Evolutionary conservation across 805 yeast species (phyloP), one percentile per base, ranked within the genome.

Genomic region (Jamesozyma gamospora): DNA sequence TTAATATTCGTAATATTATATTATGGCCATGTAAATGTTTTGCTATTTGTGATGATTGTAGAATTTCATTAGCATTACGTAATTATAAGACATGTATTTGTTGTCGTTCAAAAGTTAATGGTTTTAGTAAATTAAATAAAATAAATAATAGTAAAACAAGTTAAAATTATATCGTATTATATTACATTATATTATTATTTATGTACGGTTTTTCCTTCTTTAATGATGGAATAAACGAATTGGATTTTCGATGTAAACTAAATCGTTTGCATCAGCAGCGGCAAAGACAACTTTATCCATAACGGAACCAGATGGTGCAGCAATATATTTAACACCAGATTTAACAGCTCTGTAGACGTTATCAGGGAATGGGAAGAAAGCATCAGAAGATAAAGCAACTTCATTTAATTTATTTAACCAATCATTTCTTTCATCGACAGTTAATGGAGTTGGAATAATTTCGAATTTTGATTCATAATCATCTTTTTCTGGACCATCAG

Each of bases 321-420:
- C 94, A 60, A 90, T 74, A 69, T 71, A 90, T 65, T 84, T 85
- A 55, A 87, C 98, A 63, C 98, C 98, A 14, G 94, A 81, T 72
- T 85, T 79, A 39, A 79, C 96, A 48, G 97, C 97, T 65, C 98
- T 79, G 77, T 88, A 86, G 51, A 92, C 95, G 60, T 90, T 90
- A 66, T 90, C 98, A 50, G 96, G 92, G 92, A 90, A 90, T 67
- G 98, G 98, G 94, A 90, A 90, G 79, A 90, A 90, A 16, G 98
- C 98, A 62, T 90, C 98, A 5, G 96, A 86, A 14, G 96, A 81
- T 53, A 88, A 72, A 8, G 96, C 86, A 42, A 92, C 98, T 53
- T 83, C 78, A 41, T 69, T 74, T 64, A 86, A 74, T 68, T 86
- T 76, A 47, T 66, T 52, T 50, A 79, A 66, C 96, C 96, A 90